Evolutionary conservation across 768 basidiomycete species (phyloP).

Genomic region (Russula sp.): DNA sequence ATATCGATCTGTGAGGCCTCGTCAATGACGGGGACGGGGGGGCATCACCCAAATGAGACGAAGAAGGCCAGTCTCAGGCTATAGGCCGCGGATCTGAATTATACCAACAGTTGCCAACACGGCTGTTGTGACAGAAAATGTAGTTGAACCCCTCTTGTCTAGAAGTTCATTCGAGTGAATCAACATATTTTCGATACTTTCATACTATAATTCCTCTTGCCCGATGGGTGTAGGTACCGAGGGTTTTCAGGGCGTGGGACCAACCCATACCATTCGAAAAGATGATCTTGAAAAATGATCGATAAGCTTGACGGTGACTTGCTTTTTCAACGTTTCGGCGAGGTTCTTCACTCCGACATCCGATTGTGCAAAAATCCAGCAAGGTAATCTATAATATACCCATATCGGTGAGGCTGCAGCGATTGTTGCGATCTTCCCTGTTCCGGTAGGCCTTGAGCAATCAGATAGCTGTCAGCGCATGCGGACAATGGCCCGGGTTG

Average conservation of each 20-base stretch:
- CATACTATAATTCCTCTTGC: conserved; percentile 46
- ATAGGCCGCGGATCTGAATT: conserved; percentile 42
- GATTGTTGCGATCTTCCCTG: conserved; percentile 21
- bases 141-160: conserved; percentile 24
- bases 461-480: background rate
- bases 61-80: conserved; percentile 29
- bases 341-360: conserved; percentile 86
- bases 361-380: conserved; percentile 76
- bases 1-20: conserved; percentile 49
- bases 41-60: conserved; percentile 36
- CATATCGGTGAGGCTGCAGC: conserved; percentile 9
- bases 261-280: conserved; percentile 28
- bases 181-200: conserved; percentile 33
- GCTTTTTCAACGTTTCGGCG: conserved; percentile 54
- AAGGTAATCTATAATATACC: conserved; percentile 2
- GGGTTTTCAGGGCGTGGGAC: background rate
- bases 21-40: conserved; percentile 42
- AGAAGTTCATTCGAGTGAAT: conserved; percentile 38
- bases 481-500: background rate
- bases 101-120: conserved; percentile 46
- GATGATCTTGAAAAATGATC: conserved; percentile 28
- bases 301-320: conserved; percentile 52
- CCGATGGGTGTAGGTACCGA: conserved; percentile 27
- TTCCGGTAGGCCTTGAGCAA: conserved; percentile 16
- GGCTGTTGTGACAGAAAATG: conserved; percentile 32